Percentiles rank a stretch among this genome's conserved stretches.
These are phyloP conservation scores for Bipolaris bicolor DNA, from an alignment of 2,329 filamentous ascomycete genomes.

Conservation along the genomic window DNA sequence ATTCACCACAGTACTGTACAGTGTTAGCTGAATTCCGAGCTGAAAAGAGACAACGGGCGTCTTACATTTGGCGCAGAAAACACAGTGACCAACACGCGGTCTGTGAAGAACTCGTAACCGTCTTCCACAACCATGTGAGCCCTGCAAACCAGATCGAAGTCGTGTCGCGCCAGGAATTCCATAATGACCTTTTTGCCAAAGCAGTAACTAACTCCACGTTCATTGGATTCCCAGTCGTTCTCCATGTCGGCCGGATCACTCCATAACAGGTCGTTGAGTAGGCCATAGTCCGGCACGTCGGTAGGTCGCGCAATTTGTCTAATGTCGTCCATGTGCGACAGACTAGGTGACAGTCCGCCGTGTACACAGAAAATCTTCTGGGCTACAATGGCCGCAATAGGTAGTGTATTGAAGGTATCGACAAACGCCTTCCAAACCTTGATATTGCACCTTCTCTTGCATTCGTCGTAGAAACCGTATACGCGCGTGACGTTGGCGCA, in stretches of 20 bases:
- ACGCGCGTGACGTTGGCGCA: conserved; percentile 99
- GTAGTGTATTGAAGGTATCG: conserved; percentile 93
- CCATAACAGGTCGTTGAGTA: conserved; percentile 95
- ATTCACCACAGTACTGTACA: conserved; percentile 90
- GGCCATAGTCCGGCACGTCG: conserved; percentile 94
- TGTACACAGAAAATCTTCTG: conserved; percentile 99
- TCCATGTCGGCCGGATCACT: conserved; percentile 98
- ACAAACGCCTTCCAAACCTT: conserved; percentile 99
- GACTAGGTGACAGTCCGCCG: conserved; percentile 87
- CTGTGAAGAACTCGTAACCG: conserved; percentile 98
- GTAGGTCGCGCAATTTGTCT: conserved; percentile 93
- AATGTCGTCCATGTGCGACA: conserved; percentile 98
- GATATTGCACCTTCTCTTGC: conserved; percentile 98
- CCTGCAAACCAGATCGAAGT: conserved; percentile 95
- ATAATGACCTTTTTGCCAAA: conserved; percentile 98
- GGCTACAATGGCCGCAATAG: conserved; percentile 94
- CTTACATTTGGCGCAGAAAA: conserved; percentile 97
- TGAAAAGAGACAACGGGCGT: neutral
- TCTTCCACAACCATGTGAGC: conserved; percentile 99
- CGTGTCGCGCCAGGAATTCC: conserved; percentile 90
- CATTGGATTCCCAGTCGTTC: conserved; percentile 96
- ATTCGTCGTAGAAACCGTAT: conserved; percentile 99
- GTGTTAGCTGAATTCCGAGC: conserved; percentile 22
- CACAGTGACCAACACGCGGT: conserved; percentile 91
- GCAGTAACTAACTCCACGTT: conserved; percentile 95